phyloP scores from a whole-genome alignment of 2,329 filamentous ascomycete genomes.

The Emergomyces africanus region DNA sequence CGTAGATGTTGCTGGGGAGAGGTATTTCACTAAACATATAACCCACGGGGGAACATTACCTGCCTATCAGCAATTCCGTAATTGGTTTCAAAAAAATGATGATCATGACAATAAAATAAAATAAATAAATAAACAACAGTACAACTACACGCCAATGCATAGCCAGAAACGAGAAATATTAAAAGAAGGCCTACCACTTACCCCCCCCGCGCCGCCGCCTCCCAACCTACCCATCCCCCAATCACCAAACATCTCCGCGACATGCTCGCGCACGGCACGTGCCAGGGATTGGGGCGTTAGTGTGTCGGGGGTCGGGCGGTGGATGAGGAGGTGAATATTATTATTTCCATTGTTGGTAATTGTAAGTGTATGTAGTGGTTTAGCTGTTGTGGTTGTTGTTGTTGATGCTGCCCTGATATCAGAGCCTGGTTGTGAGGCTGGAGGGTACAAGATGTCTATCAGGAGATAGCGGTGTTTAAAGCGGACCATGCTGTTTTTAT shows the following conservation, averaged over 20 bases:
- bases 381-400: neutral
- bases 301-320: conserved; percentile 62
- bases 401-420: neutral
- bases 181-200: conserved; percentile 44
- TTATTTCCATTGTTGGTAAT: neutral
- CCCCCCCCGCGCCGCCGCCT: conserved; percentile 55
- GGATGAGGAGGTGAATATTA: conserved; percentile 54
- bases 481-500: neutral
- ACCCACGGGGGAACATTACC: too few relatives aligned
- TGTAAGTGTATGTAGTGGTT: neutral
- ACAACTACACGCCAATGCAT: neutral
- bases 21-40: conserved; percentile 64
- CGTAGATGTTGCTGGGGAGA: conserved; percentile 83
- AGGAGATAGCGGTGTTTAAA: conserved; percentile 5
- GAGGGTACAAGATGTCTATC: conserved; percentile 4
- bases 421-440: neutral
- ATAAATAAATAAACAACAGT: too few relatives aligned
- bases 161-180: neutral
- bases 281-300: conserved; percentile 55
- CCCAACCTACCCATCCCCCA: conserved; percentile 51
- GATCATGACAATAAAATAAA: too few relatives aligned
- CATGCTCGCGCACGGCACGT: conserved; percentile 56
- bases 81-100: neutral
- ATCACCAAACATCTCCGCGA: conserved; percentile 70
- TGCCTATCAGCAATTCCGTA: neutral